These are phyloP conservation scores for Waitea zeae DNA, from an alignment of 1,284 basidiomycete species.

Conservation along the genomic window DNA sequence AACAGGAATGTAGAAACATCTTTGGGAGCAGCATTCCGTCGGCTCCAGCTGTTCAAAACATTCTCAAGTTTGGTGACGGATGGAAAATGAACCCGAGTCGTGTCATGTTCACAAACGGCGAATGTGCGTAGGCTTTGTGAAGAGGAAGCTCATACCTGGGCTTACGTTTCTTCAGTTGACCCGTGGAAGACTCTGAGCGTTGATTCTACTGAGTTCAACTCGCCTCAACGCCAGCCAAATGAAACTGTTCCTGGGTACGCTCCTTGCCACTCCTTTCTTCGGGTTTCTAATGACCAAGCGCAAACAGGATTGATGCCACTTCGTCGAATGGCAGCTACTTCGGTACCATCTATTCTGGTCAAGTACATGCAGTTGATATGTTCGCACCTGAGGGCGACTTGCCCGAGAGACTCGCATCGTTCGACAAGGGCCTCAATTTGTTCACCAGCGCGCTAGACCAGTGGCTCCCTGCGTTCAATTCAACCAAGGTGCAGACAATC, in stretches of 20 bases:
- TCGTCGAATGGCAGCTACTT: too few species aligned
- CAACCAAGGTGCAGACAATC: too few species aligned
- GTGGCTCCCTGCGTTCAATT: conserved; percentile 32
- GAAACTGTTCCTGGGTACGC: conserved; percentile 22
- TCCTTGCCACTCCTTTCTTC: too few species aligned
- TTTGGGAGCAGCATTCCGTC: conserved; percentile 22
- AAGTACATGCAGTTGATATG: conserved; percentile 32
- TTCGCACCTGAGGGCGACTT: too few species aligned
- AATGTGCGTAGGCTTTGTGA: conserved; percentile 17
- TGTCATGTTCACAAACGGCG: conserved; percentile 28
- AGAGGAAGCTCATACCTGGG: not conserved
- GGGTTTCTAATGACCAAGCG: too few species aligned
- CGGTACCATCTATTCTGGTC: conserved; percentile 24
- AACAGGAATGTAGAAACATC: conserved; percentile 21
- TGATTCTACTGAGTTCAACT: conserved; percentile 27
- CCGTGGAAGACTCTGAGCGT: conserved; percentile 36
- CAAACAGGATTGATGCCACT: too few species aligned
- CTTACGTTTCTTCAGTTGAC: conserved; percentile 18
- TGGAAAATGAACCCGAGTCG: conserved; percentile 33
- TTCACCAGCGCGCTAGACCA: conserved; percentile 28
- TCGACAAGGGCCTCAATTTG: conserved; percentile 25
- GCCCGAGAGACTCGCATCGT: conserved; percentile 24
- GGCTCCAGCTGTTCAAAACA: conserved; percentile 21
- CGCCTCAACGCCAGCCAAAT: conserved; percentile 22
- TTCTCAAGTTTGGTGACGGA: conserved; percentile 31